Conservation (phyloP, 179 eudicot species). For the Vitellaria paradoxa region DNA sequence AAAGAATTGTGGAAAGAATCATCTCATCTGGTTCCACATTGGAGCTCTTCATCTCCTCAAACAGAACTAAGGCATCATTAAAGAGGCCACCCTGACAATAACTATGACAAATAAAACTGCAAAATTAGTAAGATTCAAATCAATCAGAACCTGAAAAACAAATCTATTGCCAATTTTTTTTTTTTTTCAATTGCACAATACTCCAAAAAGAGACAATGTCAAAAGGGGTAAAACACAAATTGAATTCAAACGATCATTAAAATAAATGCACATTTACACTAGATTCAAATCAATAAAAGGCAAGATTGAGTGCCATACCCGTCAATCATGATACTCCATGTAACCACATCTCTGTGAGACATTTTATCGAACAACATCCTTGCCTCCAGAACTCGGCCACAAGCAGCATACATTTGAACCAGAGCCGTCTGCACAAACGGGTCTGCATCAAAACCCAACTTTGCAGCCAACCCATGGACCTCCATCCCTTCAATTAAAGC, state of each 20-base stretch:
- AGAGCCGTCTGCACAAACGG: constrained; percentile 54
- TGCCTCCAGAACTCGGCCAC: constrained; percentile 42
- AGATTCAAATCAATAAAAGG: background rate
- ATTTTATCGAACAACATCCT: constrained; percentile 53
- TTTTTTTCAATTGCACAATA: background rate
- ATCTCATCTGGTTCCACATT: constrained; percentile 41
- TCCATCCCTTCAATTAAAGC: constrained; percentile 39
- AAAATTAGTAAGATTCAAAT: constrained; percentile 8
- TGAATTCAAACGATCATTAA: background rate
- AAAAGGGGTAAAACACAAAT: background rate
- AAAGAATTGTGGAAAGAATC: constrained; percentile 38
- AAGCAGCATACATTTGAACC: constrained; percentile 39
- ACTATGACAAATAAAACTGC: constrained; percentile 16
- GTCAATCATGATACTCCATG: constrained; percentile 60
- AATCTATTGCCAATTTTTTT: too few relatives aligned
- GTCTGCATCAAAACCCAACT: constrained; percentile 40
- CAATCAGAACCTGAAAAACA: too few relatives aligned
- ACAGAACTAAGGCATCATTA: constrained; percentile 35
- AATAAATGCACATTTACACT: background rate
- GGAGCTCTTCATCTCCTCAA: constrained; percentile 52
- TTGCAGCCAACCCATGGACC: constrained; percentile 47
- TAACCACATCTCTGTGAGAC: constrained; percentile 44
- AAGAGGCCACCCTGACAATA: constrained; percentile 37
- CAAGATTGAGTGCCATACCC: constrained; percentile 29
- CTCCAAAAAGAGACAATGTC: background rate